phyloP scores from a whole-genome alignment of 768 basidiomycete species.

The Phanerochaete carnosa region DNA sequence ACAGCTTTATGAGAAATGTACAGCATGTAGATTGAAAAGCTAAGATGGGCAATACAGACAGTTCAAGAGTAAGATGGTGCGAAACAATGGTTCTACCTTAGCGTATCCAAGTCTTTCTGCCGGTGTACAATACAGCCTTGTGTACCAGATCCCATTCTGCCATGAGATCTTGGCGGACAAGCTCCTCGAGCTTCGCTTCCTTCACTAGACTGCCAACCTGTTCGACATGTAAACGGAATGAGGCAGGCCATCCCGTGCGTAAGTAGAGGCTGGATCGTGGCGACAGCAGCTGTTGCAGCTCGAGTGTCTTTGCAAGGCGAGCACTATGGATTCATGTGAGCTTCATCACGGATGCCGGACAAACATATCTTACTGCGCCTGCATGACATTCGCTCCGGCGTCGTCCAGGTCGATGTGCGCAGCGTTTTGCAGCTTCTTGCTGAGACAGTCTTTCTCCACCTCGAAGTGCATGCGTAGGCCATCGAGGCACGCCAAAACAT shows the following conservation, averaged over 20 bases:
- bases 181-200: background rate
- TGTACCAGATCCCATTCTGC: background rate
- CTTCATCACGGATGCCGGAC: background rate
- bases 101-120: background rate
- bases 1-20: too few relatives aligned
- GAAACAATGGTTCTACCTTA: too few relatives aligned
- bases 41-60: too few relatives aligned
- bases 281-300: background rate
- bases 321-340: background rate
- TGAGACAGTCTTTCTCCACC: constrained; percentile 28
- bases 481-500: constrained; percentile 40
- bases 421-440: constrained; percentile 24
- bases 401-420: constrained; percentile 34
- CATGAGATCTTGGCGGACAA: background rate
- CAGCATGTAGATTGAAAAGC: too few relatives aligned
- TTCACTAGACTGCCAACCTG: background rate
- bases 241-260: background rate
- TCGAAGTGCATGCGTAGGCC: constrained; percentile 20
- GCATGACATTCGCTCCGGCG: constrained; percentile 12
- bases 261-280: background rate
- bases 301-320: background rate
- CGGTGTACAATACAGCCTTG: background rate
- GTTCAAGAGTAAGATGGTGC: too few relatives aligned
- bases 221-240: background rate
- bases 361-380: constrained; percentile 24